Evolutionary conservation across 2,329 filamentous ascomycete genomes (phyloP).

Genomic region (Fusarium nanum): DNA sequence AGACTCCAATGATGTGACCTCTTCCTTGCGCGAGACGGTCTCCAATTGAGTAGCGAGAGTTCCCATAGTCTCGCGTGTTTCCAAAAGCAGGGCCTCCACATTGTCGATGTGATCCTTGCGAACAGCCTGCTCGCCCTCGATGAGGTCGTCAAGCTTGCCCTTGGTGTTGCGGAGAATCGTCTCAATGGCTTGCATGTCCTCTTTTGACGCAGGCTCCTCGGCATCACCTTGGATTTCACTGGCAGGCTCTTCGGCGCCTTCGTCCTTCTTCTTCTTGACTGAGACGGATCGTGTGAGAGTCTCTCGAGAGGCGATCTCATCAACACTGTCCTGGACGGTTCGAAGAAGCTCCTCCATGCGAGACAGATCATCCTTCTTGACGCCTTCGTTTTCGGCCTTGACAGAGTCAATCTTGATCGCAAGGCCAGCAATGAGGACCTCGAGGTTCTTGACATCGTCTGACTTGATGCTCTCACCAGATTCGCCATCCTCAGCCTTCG

Average conservation of each 20-base stretch:
- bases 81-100: slow-evolving; percentile 74
- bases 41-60: slow-evolving; percentile 75
- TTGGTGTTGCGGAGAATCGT: slow-evolving; percentile 92
- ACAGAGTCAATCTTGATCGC: slow-evolving; percentile 80
- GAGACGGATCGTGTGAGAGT: slow-evolving; percentile 33
- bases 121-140: slow-evolving; percentile 78
- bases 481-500: slow-evolving; percentile 43
- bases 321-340: slow-evolving; percentile 61
- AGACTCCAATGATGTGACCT: slow-evolving; percentile 80
- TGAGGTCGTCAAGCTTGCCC: slow-evolving; percentile 81
- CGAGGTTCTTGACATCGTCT: slow-evolving; percentile 86
- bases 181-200: slow-evolving; percentile 91
- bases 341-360: slow-evolving; percentile 65
- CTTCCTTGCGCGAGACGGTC: slow-evolving; percentile 78
- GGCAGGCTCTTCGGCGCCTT: slow-evolving; percentile 21
- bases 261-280: slow-evolving; percentile 37
- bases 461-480: slow-evolving; percentile 68
- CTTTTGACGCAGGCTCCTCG: slow-evolving; percentile 63
- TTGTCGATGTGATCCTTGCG: slow-evolving; percentile 73
- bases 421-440: slow-evolving; percentile 83
- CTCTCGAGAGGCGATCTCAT: slow-evolving; percentile 56
- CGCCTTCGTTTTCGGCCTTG: slow-evolving; percentile 49
- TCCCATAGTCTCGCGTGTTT: slow-evolving; percentile 79
- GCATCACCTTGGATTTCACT: slow-evolving; percentile 25
- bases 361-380: slow-evolving; percentile 66